A percentile compares a stretch with the other conserved stretches of the same genome.
Conservation (phyloP, 768 basidiomycete genomes). For the Mycena chlorophos region DNA sequence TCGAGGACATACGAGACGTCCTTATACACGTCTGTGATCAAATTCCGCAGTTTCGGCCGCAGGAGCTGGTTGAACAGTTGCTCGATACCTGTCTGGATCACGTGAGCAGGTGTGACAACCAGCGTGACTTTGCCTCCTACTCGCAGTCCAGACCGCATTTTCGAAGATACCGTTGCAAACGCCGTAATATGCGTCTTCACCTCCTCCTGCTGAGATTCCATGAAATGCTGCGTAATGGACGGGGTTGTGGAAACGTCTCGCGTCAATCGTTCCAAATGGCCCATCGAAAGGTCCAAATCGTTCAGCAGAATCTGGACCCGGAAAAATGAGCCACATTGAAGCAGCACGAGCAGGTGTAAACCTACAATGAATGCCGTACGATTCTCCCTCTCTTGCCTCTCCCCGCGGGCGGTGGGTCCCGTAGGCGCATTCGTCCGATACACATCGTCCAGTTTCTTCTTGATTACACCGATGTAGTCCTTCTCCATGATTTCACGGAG, state of each 20-base stretch:
- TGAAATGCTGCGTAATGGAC: conserved; percentile 66
- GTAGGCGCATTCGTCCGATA: conserved; percentile 56
- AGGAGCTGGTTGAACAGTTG: conserved; percentile 95
- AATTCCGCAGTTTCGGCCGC: conserved; percentile 79
- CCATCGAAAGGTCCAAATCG: conserved; percentile 89
- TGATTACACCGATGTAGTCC: conserved; percentile 80
- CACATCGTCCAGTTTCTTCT: conserved; percentile 85
- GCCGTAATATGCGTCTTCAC: conserved; percentile 51
- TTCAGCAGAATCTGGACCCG: conserved; percentile 80
- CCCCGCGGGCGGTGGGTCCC: conserved; percentile 53
- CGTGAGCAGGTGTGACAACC: background rate
- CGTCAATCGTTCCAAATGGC: conserved; percentile 82
- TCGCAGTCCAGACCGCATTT: conserved; percentile 72
- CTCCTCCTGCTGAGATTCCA: conserved; percentile 51
- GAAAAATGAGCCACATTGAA: conserved; percentile 2
- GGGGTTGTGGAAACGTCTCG: conserved; percentile 60
- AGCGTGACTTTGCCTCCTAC: conserved; percentile 40
- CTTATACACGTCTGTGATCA: conserved; percentile 87
- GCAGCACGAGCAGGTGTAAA: conserved; percentile 17
- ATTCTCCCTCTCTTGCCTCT: conserved; percentile 81
- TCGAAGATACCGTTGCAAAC: conserved; percentile 55
- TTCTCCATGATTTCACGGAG: conserved; percentile 76
- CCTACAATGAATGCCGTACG: conserved; percentile 80
- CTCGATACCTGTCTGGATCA: conserved; percentile 73
- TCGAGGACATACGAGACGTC: conserved; percentile 87